A percentile compares a stretch with the other conserved stretches of the same genome.
Evolutionary conservation across 192 early-diverging fungal species (phyloP).

Genomic region (Backusella westeae): DNA sequence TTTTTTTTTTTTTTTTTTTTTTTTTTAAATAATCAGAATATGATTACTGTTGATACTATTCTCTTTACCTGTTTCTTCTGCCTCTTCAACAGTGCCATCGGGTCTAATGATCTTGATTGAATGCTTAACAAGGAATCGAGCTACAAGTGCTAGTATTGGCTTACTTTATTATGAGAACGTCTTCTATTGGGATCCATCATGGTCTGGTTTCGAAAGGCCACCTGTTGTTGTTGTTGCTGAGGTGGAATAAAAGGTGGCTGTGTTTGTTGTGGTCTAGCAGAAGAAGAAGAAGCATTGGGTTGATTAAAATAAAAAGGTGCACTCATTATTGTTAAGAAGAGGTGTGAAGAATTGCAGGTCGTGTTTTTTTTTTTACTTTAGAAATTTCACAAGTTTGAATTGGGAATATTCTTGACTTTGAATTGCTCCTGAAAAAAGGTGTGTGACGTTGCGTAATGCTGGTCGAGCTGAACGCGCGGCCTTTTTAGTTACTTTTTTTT

Average conservation of each 20-base stretch:
- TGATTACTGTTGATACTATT: not conserved
- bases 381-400: not conserved
- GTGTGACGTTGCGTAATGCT: not conserved
- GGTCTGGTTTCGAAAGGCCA: not conserved
- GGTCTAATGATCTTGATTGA: not conserved
- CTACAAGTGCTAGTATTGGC: not conserved
- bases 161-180: slow-evolving; percentile 20
- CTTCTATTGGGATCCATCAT: slow-evolving; percentile 13
- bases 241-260: slow-evolving; percentile 1
- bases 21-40: not conserved
- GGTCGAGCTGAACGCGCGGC: slow-evolving; percentile 10
- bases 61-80: slow-evolving; percentile 39
- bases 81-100: slow-evolving; percentile 28
- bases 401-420: not conserved
- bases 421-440: not conserved
- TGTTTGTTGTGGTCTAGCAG: not conserved
- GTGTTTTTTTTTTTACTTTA: not conserved
- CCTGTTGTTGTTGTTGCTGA: not conserved
- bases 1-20: too few relatives aligned
- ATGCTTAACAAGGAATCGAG: too few relatives aligned
- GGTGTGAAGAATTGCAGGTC: not conserved
- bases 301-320: not conserved
- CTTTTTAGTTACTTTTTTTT: not conserved
- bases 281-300: not conserved
- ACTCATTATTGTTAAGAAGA: not conserved